phyloP scores from a whole-genome alignment of 257 asterid genomes.

The Lycium barbarum region DNA sequence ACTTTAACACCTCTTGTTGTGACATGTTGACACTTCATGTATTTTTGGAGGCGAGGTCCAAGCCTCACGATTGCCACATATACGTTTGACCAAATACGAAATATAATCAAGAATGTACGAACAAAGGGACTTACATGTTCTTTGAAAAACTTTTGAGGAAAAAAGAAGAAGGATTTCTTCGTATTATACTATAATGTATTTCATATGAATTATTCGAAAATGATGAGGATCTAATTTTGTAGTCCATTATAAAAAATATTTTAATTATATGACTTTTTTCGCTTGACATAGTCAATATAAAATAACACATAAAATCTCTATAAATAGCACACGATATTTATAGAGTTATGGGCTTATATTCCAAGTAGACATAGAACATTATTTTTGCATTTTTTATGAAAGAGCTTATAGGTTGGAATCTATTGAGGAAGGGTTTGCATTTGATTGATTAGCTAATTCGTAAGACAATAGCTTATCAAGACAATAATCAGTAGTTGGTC shows the following conservation, averaged over 20 bases:
- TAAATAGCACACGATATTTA: no score
- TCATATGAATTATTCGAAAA: neutral
- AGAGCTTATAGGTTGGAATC: neutral
- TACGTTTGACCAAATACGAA: conserved; percentile 10
- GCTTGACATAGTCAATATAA: neutral
- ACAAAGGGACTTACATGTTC: neutral
- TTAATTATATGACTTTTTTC: neutral
- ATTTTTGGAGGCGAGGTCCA: neutral
- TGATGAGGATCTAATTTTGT: neutral
- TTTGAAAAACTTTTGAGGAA: neutral
- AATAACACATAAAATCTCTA: no score
- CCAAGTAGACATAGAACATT: neutral
- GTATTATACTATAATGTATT: neutral
- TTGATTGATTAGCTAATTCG: no score
- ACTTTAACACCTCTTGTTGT: neutral
- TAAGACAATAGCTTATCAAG: no score
- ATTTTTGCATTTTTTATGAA: neutral
- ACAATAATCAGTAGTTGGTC: no score
- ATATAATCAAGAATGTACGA: neutral
- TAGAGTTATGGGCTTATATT: no score
- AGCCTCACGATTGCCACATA: neutral
- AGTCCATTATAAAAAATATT: neutral
- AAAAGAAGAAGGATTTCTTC: neutral
- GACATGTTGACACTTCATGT: neutral
- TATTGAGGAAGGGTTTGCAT: no score